Evolutionary conservation across 495 filamentous ascomycete species (phyloP), one percentile per base, ranked within the genome.

Genomic region (Penicillium roqueforti): DNA sequence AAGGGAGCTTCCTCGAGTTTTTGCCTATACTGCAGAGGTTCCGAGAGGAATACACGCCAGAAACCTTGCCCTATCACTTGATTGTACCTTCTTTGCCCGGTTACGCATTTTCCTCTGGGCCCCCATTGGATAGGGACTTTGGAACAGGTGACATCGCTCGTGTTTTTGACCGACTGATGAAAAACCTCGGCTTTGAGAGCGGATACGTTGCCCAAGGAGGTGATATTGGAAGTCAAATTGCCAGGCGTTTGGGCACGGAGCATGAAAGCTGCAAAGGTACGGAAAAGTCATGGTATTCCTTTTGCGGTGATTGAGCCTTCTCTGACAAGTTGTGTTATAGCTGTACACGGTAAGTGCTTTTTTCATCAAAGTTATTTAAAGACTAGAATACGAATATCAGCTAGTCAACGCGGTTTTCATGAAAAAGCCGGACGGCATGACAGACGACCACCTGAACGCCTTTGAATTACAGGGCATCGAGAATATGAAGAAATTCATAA

Each of bases 121-220:
- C 77, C 10, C 77, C 80, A 1, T 45, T 81, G 6, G 70, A 81
- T 42, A 62, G 58, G 6, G 68, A 87, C 50, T 80, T 80, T 48
- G 64, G 40, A 7, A 60, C 71, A 2, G 22, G 57, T 0, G 73
- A 79, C 25, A 65, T 72, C 3, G 69, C 80, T 6, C 68, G 71
- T 14, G 60, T 85, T 4, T 47, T 87, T 9, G 66, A 88, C 64
- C 62, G 76, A 32, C 58, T 89, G 4, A 87, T 88, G 83, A 66
- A 68, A 14, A 68, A 71, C 18, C 65, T 87, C 3, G 84, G 85
- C 0, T 85, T 88, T 48, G 71, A 64, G 6, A 66, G 67, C 28
- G 81, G 80, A 1, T 88, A 89, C 61, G 66, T 88, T 25, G 78
- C 76, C 0, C 82, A 87, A 56, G 86, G 87, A 1, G 87, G 86